Conservation (phyloP, 768 basidiomycete genomes). For the Dentipellis sp. region DNA sequence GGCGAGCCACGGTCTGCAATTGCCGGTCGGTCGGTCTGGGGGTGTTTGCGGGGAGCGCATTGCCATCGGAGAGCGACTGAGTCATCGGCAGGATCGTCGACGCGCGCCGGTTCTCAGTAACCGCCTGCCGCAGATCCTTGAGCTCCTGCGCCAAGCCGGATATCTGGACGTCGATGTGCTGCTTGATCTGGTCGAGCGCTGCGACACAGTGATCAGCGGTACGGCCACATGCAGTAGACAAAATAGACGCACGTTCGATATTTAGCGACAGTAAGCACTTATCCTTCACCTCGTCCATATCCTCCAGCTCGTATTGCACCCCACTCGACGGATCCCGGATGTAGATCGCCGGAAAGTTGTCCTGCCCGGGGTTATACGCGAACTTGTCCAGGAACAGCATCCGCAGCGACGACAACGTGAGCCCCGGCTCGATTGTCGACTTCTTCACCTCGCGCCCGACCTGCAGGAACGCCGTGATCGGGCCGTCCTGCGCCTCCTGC, state of each 20-base stretch:
- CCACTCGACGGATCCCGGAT: constrained; percentile 88
- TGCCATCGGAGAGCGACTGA: constrained; percentile 49
- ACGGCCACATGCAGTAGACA: neutral
- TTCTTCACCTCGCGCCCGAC: constrained; percentile 89
- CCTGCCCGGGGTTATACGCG: constrained; percentile 85
- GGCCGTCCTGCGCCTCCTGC: neutral
- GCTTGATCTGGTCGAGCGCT: constrained; percentile 98
- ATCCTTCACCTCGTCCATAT: constrained; percentile 85
- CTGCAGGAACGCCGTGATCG: constrained; percentile 76
- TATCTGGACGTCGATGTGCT: constrained; percentile 93
- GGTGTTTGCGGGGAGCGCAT: constrained; percentile 35
- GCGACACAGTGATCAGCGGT: constrained; percentile 1
- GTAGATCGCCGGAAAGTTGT: constrained; percentile 93
- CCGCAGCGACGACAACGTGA: constrained; percentile 67
- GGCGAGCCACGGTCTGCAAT: constrained; percentile 62
- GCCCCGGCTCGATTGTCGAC: constrained; percentile 55
- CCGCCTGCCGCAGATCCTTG: constrained; percentile 71
- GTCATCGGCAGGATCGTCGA: constrained; percentile 36
- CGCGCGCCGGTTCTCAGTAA: constrained; percentile 46
- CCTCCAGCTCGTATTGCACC: constrained; percentile 93
- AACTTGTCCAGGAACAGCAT: constrained; percentile 93
- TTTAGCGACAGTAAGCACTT: constrained; percentile 86
- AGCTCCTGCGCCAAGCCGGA: constrained; percentile 77
- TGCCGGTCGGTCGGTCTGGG: constrained; percentile 67
- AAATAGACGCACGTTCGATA: constrained; percentile 77